Conservation (phyloP, 305 asterid species). For the Coffea humblotiana region DNA sequence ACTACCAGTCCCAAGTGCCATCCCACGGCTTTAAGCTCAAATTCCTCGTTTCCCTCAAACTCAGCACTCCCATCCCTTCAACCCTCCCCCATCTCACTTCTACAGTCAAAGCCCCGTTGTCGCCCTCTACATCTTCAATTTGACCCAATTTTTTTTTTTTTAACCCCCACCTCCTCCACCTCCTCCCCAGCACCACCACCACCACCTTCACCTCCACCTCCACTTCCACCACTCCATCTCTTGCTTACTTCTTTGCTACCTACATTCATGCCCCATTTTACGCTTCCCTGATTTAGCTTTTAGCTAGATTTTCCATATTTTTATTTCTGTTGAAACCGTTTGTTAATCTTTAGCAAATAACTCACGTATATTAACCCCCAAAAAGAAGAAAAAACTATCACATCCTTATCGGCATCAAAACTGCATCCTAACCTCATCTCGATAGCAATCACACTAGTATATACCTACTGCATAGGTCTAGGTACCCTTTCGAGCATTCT, state of each 20-base stretch:
- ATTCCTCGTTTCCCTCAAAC: neutral
- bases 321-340: neutral
- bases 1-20: neutral
- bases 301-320: neutral
- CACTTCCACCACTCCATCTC: slow-evolving; percentile 17
- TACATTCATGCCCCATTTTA: slow-evolving; percentile 25
- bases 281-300: slow-evolving; percentile 19
- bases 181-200: neutral
- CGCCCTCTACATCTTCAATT: slow-evolving; percentile 8
- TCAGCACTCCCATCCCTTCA: neutral
- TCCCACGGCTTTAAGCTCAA: neutral
- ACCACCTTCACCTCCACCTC: slow-evolving; percentile 18
- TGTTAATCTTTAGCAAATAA: neutral
- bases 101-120: slow-evolving; percentile 21
- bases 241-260: slow-evolving; percentile 12
- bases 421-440: slow-evolving; percentile 16
- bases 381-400: slow-evolving; percentile 8
- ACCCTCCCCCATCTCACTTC: neutral
- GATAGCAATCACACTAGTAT: neutral
- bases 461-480: neutral
- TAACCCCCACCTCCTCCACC: neutral
- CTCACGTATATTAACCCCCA: neutral
- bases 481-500: neutral
- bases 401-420: slow-evolving; percentile 45
- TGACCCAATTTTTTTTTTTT: slow-evolving; percentile 1